These are phyloP conservation scores for Quercus mongolica DNA, from an alignment of 306 rosid species.

Conservation along the genomic window DNA sequence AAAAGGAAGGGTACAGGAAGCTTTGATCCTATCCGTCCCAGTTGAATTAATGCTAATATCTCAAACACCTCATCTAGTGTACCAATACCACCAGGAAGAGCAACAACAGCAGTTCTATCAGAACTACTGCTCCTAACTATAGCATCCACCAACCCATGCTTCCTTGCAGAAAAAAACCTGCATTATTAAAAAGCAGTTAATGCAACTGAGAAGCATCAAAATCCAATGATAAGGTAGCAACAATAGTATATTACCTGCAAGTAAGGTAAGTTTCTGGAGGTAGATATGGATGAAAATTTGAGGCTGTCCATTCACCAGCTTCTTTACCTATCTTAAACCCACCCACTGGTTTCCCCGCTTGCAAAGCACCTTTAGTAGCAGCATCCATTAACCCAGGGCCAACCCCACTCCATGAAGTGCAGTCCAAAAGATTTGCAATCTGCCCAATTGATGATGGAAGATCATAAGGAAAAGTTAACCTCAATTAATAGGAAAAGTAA, in stretches of 20 bases:
- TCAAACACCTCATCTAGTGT: constrained; percentile 90
- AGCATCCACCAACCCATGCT: constrained; percentile 93
- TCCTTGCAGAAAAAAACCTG: constrained; percentile 97
- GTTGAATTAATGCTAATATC: constrained; percentile 72
- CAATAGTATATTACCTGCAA: constrained; percentile 55
- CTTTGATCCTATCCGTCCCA: constrained; percentile 76
- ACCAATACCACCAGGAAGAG: constrained; percentile 92
- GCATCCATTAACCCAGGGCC: constrained; percentile 99
- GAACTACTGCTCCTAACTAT: constrained; percentile 55
- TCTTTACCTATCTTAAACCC: constrained; percentile 90
- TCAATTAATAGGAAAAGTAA: background rate
- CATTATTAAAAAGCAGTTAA: constrained; percentile 22
- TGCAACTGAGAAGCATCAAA: background rate
- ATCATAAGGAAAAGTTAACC: background rate
- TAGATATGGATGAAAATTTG: constrained; percentile 71
- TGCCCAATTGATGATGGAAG: constrained; percentile 23
- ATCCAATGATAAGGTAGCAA: constrained; percentile 6
- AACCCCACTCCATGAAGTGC: constrained; percentile 89
- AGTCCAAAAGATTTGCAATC: constrained; percentile 77
- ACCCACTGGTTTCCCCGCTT: constrained; percentile 73
- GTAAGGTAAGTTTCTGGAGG: constrained; percentile 77
- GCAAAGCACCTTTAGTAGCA: constrained; percentile 75
- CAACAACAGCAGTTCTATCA: constrained; percentile 74
- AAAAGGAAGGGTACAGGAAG: constrained; percentile 69
- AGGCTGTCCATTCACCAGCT: constrained; percentile 80